Percentiles rank a stretch among this genome's conserved stretches.
Evolutionary conservation across 257 asterid genomes (phyloP).

Genomic region (Solanum rostratum): DNA sequence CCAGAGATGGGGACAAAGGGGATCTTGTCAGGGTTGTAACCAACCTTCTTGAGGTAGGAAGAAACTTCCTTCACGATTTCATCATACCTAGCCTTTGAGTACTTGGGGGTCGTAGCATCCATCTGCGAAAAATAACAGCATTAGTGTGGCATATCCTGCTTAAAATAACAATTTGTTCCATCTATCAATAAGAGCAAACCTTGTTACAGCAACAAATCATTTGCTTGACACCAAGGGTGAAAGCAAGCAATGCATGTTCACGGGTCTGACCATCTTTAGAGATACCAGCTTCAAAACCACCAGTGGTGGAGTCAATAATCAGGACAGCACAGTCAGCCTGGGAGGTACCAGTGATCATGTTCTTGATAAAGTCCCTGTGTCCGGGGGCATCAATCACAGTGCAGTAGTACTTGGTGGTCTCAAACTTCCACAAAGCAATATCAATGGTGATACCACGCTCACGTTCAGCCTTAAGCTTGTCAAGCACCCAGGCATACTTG

Average conservation of each 20-base stretch:
- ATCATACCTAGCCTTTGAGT: constrained; percentile 74
- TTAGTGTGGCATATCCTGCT: not conserved
- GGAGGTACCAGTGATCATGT: too few species aligned
- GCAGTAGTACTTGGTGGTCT: constrained; percentile 78
- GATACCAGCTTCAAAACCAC: constrained; percentile 80
- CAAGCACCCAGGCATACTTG: constrained; percentile 84
- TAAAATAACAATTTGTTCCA: not conserved
- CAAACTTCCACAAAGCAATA: too few species aligned
- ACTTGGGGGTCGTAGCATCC: constrained; percentile 31
- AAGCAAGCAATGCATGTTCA: constrained; percentile 70
- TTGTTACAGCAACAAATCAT: constrained; percentile 79
- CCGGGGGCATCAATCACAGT: too few species aligned
- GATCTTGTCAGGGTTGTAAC: constrained; percentile 73
- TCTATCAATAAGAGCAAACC: constrained; percentile 13
- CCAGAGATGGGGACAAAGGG: too few species aligned
- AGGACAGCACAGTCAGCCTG: constrained; percentile 79
- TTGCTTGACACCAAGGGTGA: constrained; percentile 72
- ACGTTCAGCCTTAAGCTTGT: constrained; percentile 89
- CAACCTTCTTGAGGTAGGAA: constrained; percentile 70
- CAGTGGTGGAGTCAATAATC: constrained; percentile 75
- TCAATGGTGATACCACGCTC: too few species aligned
- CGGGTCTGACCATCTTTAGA: constrained; percentile 82
- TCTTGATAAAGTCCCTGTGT: too few species aligned
- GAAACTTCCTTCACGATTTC: constrained; percentile 72
- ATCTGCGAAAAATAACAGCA: constrained; percentile 17